Conservation (phyloP, 78 protist genomes). For the Kipferlia bialata region DNA sequence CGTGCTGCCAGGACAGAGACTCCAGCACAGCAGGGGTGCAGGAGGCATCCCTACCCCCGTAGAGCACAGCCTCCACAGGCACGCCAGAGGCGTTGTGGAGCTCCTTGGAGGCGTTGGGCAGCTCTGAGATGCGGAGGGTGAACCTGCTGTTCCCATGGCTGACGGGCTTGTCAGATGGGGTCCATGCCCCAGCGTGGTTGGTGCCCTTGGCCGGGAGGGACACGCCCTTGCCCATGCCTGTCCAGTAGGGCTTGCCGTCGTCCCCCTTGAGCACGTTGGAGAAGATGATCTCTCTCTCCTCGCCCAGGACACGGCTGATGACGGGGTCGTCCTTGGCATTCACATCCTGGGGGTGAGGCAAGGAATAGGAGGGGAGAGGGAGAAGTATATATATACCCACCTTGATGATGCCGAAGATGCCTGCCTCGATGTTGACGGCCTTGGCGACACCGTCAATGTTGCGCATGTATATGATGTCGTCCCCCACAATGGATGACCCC, state of each 20-base stretch:
- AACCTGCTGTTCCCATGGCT: neutral
- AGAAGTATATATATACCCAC: no score
- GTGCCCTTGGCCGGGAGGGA: neutral
- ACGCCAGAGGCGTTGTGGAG: conserved; percentile 68
- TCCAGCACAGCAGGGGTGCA: conserved; percentile 57
- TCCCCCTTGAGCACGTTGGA: conserved; percentile 66
- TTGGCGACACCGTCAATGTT: conserved; percentile 41
- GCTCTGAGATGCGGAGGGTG: neutral
- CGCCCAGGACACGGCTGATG: no score
- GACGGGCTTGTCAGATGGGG: no score
- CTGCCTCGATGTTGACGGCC: conserved; percentile 79
- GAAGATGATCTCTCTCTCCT: conserved; percentile 51
- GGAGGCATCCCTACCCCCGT: conserved; percentile 69
- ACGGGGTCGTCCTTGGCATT: conserved; percentile 58
- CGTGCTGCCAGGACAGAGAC: conserved; percentile 69
- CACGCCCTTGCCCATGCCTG: neutral
- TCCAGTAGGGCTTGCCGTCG: conserved; percentile 79
- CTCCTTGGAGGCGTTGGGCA: no score
- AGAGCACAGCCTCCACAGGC: conserved; percentile 67
- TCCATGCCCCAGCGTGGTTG: no score
- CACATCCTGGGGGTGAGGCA: no score
- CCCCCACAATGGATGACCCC: conserved; percentile 64
- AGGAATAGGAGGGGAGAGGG: no score
- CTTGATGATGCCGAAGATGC: conserved; percentile 84
- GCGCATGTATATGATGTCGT: conserved; percentile 76